Percentiles rank a stretch among this genome's conserved stretches.
These are phyloP conservation scores for Lagerstroemia fauriei DNA, from an alignment of 441 rosid genomes.

Conservation along the genomic window DNA sequence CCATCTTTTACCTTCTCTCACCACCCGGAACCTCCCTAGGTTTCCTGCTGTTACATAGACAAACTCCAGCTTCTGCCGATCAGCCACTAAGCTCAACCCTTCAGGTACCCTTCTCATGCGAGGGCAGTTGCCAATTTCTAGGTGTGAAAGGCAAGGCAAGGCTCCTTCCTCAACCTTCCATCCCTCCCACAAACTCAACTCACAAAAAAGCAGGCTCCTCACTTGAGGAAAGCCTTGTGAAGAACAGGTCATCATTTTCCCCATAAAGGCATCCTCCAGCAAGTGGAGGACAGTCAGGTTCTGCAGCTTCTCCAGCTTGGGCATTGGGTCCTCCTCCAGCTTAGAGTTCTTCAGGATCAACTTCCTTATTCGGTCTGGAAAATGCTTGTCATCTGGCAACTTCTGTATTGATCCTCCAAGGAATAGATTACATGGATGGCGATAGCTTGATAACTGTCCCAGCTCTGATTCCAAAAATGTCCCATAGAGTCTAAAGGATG, in stretches of 20 bases:
- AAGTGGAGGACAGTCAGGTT: conserved; percentile 8
- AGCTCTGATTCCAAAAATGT: background rate
- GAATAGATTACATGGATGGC: conserved; percentile 7
- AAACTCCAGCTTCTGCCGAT: conserved; percentile 32
- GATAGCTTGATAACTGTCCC: conserved; percentile 10
- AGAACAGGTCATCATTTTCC: conserved; percentile 27
- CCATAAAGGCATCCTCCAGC: background rate
- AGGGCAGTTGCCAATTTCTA: conserved; percentile 34
- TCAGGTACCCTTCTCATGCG: conserved; percentile 37
- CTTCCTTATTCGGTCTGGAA: conserved; percentile 20
- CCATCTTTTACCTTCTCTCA: background rate
- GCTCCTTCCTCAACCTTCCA: conserved; percentile 49
- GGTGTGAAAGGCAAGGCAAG: conserved; percentile 35
- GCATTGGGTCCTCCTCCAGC: conserved; percentile 19
- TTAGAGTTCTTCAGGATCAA: background rate
- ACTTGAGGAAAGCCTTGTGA: conserved; percentile 28
- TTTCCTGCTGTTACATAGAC: background rate
- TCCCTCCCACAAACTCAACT: conserved; percentile 29
- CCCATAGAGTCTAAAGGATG: conserved; percentile 7
- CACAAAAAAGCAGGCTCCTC: conserved; percentile 9
- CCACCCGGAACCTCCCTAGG: background rate
- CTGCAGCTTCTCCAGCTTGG: conserved; percentile 21
- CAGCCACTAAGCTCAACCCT: conserved; percentile 28
- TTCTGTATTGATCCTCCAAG: conserved; percentile 1
- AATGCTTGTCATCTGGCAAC: background rate